These are phyloP conservation scores for Aspergillus uvarum DNA, from an alignment of 2,329 filamentous ascomycete species.

Conservation along the genomic window DNA sequence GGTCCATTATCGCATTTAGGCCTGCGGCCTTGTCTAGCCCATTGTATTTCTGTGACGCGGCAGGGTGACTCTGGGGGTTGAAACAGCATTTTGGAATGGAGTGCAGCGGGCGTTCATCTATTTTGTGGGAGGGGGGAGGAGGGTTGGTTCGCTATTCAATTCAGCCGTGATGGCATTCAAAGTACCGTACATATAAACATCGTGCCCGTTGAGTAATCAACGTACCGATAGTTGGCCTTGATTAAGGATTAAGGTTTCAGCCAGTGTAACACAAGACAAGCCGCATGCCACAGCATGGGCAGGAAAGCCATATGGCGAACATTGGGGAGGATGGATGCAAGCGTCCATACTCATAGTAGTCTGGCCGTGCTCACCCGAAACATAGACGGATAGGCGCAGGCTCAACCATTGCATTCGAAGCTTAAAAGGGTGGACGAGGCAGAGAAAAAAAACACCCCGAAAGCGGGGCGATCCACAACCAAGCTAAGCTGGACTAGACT, in stretches of 20 bases:
- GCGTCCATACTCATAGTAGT: not conserved
- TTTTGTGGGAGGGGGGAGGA: not conserved
- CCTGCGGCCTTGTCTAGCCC: not conserved
- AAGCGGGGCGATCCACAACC: constrained; percentile 11
- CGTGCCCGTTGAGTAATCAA: too few species aligned
- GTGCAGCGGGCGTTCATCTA: not conserved
- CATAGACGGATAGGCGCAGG: not conserved
- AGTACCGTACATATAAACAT: not conserved
- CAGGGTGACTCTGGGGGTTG: not conserved
- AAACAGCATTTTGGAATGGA: not conserved
- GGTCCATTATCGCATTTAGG: constrained; percentile 44
- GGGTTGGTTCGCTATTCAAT: not conserved
- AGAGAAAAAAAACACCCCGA: constrained; percentile 4
- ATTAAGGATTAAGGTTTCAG: not conserved
- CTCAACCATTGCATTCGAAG: not conserved
- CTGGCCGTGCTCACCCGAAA: not conserved
- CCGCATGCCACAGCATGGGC: too few species aligned
- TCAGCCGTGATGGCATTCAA: not conserved
- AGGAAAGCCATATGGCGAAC: not conserved
- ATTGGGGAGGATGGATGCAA: not conserved
- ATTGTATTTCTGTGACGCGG: not conserved
- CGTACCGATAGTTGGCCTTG: too few species aligned
- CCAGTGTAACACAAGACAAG: not conserved
- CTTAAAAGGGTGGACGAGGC: not conserved
- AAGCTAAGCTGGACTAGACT: too few species aligned